Percentiles rank a stretch among this genome's conserved stretches.
These are phyloP conservation scores for Tolypocladium sp. DNA, from an alignment of 2,329 filamentous ascomycete genomes.

Conservation along the genomic window DNA sequence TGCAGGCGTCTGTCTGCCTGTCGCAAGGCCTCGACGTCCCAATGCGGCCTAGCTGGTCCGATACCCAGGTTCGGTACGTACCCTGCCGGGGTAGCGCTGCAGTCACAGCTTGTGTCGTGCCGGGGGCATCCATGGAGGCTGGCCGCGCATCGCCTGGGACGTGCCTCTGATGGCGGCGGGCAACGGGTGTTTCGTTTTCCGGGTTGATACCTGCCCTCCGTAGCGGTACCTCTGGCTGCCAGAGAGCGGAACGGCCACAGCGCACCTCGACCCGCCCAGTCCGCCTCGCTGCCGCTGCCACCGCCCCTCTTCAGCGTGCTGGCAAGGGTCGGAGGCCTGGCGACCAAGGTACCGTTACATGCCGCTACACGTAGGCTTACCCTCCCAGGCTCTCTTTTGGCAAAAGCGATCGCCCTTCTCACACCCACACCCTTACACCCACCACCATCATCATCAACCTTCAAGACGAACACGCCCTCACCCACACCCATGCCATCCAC, in stretches of 20 bases:
- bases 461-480: not conserved
- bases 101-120: not conserved
- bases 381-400: not conserved
- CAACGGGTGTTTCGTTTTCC: constrained; percentile 3
- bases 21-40: not conserved
- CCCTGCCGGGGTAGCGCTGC: not conserved
- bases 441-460: not conserved
- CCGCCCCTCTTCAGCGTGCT: not conserved
- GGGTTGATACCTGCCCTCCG: not conserved
- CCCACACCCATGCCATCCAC: not conserved
- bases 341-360: not conserved
- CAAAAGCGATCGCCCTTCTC: not conserved
- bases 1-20: not conserved
- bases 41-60: constrained; percentile 8
- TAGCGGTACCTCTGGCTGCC: not conserved
- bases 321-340: not conserved
- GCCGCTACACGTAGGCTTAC: not conserved
- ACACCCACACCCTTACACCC: not conserved
- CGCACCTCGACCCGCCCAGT: not conserved
- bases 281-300: not conserved
- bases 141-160: constrained; percentile 8
- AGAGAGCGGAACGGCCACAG: not conserved
- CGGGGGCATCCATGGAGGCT: constrained; percentile 1
- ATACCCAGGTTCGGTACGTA: constrained; percentile 6
- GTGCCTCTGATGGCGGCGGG: constrained; percentile 1